These are phyloP conservation scores for Paratinospora sagittata DNA, from an alignment of 164 flowering plant species.

Conservation along the genomic window DNA sequence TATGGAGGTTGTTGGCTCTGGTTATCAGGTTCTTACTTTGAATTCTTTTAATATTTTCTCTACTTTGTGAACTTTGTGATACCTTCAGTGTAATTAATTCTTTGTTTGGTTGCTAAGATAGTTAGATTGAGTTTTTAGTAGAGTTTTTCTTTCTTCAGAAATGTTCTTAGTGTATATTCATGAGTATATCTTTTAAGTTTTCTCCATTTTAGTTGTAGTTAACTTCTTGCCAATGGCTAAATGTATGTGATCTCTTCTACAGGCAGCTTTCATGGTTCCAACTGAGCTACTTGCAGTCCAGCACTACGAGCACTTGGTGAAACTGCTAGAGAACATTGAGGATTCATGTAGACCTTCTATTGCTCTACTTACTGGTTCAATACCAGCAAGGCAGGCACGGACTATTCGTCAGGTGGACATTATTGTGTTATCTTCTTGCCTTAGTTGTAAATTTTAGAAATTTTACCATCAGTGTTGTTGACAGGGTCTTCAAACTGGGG, in stretches of 20 bases:
- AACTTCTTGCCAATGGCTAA: not conserved
- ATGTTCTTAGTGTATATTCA: not conserved
- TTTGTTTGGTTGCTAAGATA: constrained; percentile 1
- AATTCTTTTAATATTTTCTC: not conserved
- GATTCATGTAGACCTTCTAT: constrained; percentile 52
- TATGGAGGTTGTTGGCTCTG: constrained; percentile 88
- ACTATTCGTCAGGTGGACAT: constrained; percentile 58
- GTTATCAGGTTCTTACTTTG: constrained; percentile 68
- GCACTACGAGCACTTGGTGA: constrained; percentile 66
- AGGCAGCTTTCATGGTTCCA: constrained; percentile 99
- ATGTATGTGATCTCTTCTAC: constrained; percentile 14
- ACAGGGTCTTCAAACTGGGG: constrained; percentile 82
- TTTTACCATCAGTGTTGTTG: constrained; percentile 16
- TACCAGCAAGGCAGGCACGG: constrained; percentile 66
- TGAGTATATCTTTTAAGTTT: not conserved
- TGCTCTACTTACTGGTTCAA: constrained; percentile 86
- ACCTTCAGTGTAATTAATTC: not conserved
- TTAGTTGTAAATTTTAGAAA: constrained; percentile 8
- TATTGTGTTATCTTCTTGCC: constrained; percentile 3
- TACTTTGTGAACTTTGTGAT: not conserved
- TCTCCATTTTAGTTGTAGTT: too few relatives aligned
- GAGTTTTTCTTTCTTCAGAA: not conserved
- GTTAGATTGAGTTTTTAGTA: not conserved
- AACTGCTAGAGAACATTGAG: constrained; percentile 55
- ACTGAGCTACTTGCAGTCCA: constrained; percentile 93